Evolutionary conservation across 202 grass and related monocot species (phyloP), one percentile per base, ranked within the genome.

Genomic region (Brachypodium distachyon): DNA sequence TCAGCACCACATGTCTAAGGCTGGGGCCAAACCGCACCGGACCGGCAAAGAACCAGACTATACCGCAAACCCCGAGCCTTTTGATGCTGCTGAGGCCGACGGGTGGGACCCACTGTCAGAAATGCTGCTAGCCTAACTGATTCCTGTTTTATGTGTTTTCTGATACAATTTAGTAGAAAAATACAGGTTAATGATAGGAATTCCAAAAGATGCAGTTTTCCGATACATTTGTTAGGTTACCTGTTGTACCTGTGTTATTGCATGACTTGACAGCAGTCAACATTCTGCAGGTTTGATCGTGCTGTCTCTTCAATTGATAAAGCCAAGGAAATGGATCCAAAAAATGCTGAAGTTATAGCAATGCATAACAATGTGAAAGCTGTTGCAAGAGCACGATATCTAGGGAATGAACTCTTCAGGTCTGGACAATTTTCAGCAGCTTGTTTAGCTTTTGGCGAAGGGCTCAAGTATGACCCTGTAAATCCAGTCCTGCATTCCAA

Each of bases 331-430:
- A 85, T 82, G 51, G 96, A 98, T 82, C 70, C 74, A 10, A 81
- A 72, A 59, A 98, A 98, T 51, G 55, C 29, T 52, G 89, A 98
- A 82, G 75, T 88, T 42, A 77, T 80, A 58, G 36, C 81, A 56
- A 81, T 92, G 70, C 89, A 84, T 50, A 84, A 83, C 67, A 95
- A 82, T 51, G 85, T 95, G 52, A 92, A 86, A 85, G 68, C 89
- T 74, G 91, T 95, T 67, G 87, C 87, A 4, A 82, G 81, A 79
- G 80, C 96, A 61, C 84, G 96, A 38, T 90, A 80, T 46, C 77
- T 87, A 36, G 96, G 96, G 52, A 98, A 98, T 17, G 96, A 95
- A 77, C 84, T 98, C 8, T 98, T 98, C 72, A 95, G 92, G 70
- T 87, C 87, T 72, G 96, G 89, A 69, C 95, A 87, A 46, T 83